phyloP scores from a whole-genome alignment of 1,284 basidiomycete species.

The Moesziomyces globuligerus region DNA sequence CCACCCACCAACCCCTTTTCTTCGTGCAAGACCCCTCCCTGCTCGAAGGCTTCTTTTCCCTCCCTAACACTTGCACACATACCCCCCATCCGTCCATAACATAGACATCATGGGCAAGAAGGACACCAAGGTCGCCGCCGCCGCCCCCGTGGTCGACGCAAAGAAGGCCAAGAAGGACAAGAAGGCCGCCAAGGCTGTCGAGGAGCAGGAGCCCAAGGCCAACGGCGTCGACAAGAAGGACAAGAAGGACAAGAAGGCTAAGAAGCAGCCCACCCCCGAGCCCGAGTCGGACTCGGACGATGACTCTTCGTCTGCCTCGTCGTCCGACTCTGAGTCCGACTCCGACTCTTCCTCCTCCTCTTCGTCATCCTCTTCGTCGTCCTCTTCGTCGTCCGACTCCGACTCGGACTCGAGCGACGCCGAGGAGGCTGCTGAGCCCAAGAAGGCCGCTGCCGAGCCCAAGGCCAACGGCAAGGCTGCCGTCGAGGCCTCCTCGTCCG shows the following conservation, averaged over 20 bases:
- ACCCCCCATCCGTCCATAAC: not conserved
- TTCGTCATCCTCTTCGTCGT: constrained; percentile 6
- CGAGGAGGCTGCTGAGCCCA: constrained; percentile 45
- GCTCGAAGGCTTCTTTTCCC: constrained; percentile 13
- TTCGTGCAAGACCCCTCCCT: constrained; percentile 12
- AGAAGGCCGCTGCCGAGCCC: constrained; percentile 23
- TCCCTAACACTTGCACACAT: constrained; percentile 4
- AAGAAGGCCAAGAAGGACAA: constrained; percentile 45
- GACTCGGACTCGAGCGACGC: constrained; percentile 21
- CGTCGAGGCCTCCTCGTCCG: constrained; percentile 34
- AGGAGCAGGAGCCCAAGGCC: constrained; percentile 31
- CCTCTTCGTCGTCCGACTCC: constrained; percentile 12
- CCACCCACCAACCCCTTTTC: constrained; percentile 7
- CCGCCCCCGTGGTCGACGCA: constrained; percentile 35
- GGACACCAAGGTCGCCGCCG: constrained; percentile 31
- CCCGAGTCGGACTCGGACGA: constrained; percentile 19
- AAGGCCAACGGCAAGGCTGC: constrained; percentile 51
- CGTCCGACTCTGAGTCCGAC: not conserved
- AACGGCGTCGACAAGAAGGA: constrained; percentile 50
- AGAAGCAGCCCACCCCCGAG: constrained; percentile 53
- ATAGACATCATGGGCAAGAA: constrained; percentile 39
- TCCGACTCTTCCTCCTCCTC: constrained; percentile 2
- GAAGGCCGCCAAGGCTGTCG: constrained; percentile 35
- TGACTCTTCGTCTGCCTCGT: not conserved
- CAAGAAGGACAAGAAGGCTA: constrained; percentile 51